phyloP scores from a whole-genome alignment of 352 stramenopile species.

The Ophiocytium majus region DNA sequence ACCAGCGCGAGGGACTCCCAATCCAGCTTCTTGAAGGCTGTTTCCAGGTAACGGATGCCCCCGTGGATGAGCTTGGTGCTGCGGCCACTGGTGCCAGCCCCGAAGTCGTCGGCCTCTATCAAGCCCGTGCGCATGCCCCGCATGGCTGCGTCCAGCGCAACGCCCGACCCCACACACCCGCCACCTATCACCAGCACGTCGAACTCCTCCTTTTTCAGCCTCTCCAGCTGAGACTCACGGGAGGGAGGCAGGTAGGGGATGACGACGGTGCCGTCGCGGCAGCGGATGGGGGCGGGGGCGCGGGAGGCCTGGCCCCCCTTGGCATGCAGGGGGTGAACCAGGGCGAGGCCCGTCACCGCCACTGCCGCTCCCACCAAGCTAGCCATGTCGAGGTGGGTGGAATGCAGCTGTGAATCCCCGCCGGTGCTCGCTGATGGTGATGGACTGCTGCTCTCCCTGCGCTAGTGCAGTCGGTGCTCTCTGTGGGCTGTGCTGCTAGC shows the following conservation, averaged over 20 bases:
- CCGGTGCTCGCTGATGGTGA: no score
- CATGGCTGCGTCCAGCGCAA: conserved; percentile 75
- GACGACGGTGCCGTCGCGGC: conserved; percentile 56
- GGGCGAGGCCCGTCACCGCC: neutral
- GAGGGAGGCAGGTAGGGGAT: conserved; percentile 55
- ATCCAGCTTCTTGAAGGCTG: conserved; percentile 86
- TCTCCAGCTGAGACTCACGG: conserved; percentile 61
- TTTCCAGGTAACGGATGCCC: conserved; percentile 89
- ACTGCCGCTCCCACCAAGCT: neutral
- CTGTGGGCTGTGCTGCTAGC: no score
- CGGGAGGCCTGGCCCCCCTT: neutral
- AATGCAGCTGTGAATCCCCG: no score
- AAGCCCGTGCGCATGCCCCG: conserved; percentile 85
- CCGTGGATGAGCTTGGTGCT: conserved; percentile 93
- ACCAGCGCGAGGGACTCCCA: conserved; percentile 70
- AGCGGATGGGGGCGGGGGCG: conserved; percentile 27
- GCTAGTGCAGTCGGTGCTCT: no score
- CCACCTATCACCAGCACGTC: conserved; percentile 88
- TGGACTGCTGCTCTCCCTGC: no score
- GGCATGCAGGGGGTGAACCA: neutral
- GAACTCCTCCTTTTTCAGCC: conserved; percentile 81
- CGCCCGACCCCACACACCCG: conserved; percentile 81
- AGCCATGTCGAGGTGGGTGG: no score
- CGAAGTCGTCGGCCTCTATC: conserved; percentile 85
- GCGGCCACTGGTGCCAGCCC: conserved; percentile 79